phyloP scores from a whole-genome alignment of 176 grass and related monocot genomes.

The Calamus simplicifolius region DNA sequence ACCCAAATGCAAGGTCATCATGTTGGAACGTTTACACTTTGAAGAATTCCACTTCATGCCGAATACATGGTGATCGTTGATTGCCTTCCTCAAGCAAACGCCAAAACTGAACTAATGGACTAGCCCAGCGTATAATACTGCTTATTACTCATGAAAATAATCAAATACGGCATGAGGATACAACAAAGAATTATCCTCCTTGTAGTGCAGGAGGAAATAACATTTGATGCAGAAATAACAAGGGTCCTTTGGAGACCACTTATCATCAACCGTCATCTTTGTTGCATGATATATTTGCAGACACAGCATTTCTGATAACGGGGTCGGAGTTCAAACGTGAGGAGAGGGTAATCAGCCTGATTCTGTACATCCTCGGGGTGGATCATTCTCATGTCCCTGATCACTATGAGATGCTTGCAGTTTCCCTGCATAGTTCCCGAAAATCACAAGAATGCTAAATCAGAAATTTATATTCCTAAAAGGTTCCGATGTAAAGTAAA shows the following conservation, averaged over 20 bases:
- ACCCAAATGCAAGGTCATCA: no score
- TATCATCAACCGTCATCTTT: conserved; percentile 85
- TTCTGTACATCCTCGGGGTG: conserved; percentile 68
- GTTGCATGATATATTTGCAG: conserved; percentile 68
- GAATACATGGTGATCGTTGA: no score
- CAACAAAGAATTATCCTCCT: conserved; percentile 63
- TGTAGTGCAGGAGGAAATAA: conserved; percentile 94
- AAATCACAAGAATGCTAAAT: no score
- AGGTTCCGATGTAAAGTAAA: no score
- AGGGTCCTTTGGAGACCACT: conserved; percentile 75
- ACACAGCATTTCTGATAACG: conserved; percentile 73
- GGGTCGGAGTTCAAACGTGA: conserved; percentile 58
- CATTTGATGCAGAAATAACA: conserved; percentile 95
- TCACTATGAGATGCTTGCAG: conserved; percentile 75
- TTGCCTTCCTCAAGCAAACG: no score
- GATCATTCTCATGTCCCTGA: conserved; percentile 84
- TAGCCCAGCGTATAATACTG: no score
- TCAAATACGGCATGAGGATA: conserved; percentile 71
- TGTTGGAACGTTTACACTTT: no score
- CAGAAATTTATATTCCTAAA: no score
- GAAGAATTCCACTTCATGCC: no score
- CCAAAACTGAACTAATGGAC: no score
- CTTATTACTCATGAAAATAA: conserved; percentile 53
- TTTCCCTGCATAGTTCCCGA: conserved; percentile 34
- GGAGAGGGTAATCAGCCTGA: conserved; percentile 60